Evolutionary conservation across 2,329 filamentous ascomycete genomes (phyloP).

Genomic region (Sporothrix euskadiensis): DNA sequence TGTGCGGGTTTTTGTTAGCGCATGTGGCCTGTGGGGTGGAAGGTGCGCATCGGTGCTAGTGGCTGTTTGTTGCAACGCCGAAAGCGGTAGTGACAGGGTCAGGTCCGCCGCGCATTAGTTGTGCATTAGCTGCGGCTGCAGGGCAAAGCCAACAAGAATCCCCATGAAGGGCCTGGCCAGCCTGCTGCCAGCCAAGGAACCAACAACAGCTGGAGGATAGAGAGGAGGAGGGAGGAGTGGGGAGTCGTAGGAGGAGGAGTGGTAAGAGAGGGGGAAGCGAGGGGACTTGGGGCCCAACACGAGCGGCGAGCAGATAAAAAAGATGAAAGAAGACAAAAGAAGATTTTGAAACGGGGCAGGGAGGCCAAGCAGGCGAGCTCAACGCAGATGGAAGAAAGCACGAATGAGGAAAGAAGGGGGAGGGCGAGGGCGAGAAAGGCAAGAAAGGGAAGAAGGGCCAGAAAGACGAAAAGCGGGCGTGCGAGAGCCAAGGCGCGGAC

Average conservation of each 20-base stretch:
- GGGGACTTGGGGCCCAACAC: neutral
- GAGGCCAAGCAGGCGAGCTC: neutral
- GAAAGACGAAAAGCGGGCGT: neutral
- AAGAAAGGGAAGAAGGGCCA: neutral
- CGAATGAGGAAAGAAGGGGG: neutral
- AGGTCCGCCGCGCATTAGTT: slow-evolving; percentile 23
- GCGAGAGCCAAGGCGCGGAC: neutral
- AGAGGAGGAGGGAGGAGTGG: neutral
- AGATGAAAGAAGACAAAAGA: slow-evolving; percentile 18
- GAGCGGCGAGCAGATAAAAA: neutral
- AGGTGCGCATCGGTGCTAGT: slow-evolving; percentile 24
- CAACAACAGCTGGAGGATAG: neutral
- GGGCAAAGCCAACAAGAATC: slow-evolving; percentile 21
- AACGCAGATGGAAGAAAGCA: neutral
- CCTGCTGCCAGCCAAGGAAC: neutral
- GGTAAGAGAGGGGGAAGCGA: neutral
- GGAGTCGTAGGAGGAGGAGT: neutral
- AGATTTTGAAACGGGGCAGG: neutral
- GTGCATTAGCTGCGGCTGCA: slow-evolving; percentile 26
- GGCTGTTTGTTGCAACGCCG: slow-evolving; percentile 28
- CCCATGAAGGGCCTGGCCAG: neutral
- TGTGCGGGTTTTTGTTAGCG: slow-evolving; percentile 21
- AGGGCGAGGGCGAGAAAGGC: too few species aligned
- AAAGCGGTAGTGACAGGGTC: slow-evolving; percentile 32
- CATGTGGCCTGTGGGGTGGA: slow-evolving; percentile 23